These are phyloP conservation scores for Endothia cerciana DNA, from an alignment of 2,329 filamentous ascomycete genomes.

Conservation along the genomic window DNA sequence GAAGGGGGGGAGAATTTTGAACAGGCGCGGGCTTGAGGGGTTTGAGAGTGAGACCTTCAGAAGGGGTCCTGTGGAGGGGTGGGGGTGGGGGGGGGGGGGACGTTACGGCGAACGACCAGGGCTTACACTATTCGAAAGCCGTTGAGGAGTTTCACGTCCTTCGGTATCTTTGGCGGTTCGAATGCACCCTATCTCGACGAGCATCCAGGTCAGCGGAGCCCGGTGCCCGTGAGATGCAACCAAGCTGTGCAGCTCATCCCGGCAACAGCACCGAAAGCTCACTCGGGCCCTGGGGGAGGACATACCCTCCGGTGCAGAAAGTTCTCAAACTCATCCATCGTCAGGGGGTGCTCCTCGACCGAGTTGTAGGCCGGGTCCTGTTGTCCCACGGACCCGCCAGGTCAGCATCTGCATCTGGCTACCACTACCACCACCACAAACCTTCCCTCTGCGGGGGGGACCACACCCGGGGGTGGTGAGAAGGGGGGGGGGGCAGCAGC, in stretches of 20 bases:
- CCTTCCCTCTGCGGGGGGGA: no score
- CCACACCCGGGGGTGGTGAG: not conserved
- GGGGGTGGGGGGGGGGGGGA: not conserved
- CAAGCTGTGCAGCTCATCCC: no score
- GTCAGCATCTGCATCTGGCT: not conserved
- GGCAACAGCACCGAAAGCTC: no score
- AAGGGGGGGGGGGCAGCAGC: no score
- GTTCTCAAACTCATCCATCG: conserved; percentile 60
- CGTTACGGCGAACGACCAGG: not conserved
- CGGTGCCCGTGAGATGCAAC: no score
- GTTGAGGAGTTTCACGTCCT: conserved; percentile 50
- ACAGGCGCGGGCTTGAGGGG: not conserved
- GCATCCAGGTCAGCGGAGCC: conserved; percentile 26
- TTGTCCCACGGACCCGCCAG: not conserved
- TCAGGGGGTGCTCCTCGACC: conserved; percentile 55
- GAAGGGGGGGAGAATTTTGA: not conserved
- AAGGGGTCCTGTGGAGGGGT: not conserved
- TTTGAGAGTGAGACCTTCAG: not conserved
- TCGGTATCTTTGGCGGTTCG: conserved; percentile 47
- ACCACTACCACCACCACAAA: not conserved
- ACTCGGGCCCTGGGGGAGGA: conserved; percentile 10
- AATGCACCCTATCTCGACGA: conserved; percentile 53
- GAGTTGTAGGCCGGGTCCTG: conserved; percentile 56
- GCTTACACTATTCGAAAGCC: conserved; percentile 61
- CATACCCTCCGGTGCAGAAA: conserved; percentile 56